phyloP scores from a whole-genome alignment of 148 eudicot genomes.

The Nepenthes mirabilis region DNA sequence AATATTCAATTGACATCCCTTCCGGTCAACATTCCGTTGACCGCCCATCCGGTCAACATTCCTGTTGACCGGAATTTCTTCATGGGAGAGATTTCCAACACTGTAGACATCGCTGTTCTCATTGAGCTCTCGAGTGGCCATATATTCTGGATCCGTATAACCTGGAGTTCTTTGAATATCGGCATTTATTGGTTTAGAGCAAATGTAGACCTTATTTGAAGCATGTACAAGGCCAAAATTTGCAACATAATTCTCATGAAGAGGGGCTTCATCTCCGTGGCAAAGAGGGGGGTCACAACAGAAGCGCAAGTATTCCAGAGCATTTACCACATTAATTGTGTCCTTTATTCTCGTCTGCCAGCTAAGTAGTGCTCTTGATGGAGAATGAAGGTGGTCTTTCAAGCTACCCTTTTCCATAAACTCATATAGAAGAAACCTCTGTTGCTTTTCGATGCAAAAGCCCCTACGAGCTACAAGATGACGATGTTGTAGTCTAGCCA shows the following conservation, averaged over 20 bases:
- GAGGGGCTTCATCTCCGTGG: conserved; percentile 84
- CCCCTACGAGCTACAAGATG: conserved; percentile 93
- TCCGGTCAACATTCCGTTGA: no score
- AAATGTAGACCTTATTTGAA: no score
- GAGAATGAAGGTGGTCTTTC: conserved; percentile 80
- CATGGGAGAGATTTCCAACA: no score
- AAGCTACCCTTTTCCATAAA: conserved; percentile 93
- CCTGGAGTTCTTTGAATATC: no score
- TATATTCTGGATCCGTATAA: no score
- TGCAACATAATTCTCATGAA: conserved; percentile 63
- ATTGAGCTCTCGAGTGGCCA: no score
- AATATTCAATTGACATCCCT: no score
- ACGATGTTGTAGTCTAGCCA: conserved; percentile 91
- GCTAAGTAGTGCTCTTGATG: conserved; percentile 47
- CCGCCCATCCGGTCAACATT: no score
- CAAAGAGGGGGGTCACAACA: conserved; percentile 94
- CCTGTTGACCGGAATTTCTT: no score
- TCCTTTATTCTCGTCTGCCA: conserved; percentile 90
- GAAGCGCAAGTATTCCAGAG: conserved; percentile 95
- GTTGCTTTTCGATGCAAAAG: conserved; percentile 62
- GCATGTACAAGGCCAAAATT: no score
- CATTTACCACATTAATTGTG: conserved; percentile 94
- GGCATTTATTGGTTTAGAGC: no score
- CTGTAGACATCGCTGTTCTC: no score
- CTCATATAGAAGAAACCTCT: conserved; percentile 90